phyloP scores from a whole-genome alignment of 257 asterid species.

The Penstemon eatonii region DNA sequence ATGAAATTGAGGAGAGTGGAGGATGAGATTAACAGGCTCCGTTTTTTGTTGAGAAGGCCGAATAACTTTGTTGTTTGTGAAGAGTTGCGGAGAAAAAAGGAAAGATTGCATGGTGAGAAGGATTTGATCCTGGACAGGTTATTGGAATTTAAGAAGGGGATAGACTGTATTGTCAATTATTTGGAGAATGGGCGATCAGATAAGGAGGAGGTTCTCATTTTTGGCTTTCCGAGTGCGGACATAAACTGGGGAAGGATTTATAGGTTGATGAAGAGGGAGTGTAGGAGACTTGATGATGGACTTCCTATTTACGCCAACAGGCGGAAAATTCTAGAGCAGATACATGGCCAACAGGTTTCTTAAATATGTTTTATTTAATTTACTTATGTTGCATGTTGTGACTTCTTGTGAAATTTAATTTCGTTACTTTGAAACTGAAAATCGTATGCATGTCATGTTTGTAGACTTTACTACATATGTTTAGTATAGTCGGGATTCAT shows the following conservation, averaged over 20 bases:
- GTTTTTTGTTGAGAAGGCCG: not conserved
- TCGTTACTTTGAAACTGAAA: not conserved
- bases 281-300: slow-evolving; percentile 78
- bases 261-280: slow-evolving; percentile 68
- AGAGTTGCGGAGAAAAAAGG: slow-evolving; percentile 32
- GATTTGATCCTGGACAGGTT: slow-evolving; percentile 55
- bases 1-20: slow-evolving; percentile 34
- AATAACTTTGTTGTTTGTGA: slow-evolving; percentile 9
- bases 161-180: slow-evolving; percentile 45
- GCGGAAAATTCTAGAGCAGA: slow-evolving; percentile 47
- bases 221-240: slow-evolving; percentile 39
- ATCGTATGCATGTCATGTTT: not conserved
- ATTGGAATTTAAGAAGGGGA: slow-evolving; percentile 57
- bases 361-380: not conserved
- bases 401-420: slow-evolving; percentile 1
- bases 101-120: slow-evolving; percentile 49
- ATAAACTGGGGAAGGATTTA: slow-evolving; percentile 63
- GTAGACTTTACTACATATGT: not conserved
- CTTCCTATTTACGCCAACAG: slow-evolving; percentile 74
- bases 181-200: slow-evolving; percentile 43
- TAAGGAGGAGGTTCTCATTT: slow-evolving; percentile 33
- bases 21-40: slow-evolving; percentile 32
- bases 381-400: not conserved
- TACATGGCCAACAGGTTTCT: slow-evolving; percentile 65
- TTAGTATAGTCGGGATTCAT: not conserved